Percentiles rank a stretch among this genome's conserved stretches.
Evolutionary conservation across 148 eudicot genomes (phyloP).

Genomic region (Rhododendron griersonianum): DNA sequence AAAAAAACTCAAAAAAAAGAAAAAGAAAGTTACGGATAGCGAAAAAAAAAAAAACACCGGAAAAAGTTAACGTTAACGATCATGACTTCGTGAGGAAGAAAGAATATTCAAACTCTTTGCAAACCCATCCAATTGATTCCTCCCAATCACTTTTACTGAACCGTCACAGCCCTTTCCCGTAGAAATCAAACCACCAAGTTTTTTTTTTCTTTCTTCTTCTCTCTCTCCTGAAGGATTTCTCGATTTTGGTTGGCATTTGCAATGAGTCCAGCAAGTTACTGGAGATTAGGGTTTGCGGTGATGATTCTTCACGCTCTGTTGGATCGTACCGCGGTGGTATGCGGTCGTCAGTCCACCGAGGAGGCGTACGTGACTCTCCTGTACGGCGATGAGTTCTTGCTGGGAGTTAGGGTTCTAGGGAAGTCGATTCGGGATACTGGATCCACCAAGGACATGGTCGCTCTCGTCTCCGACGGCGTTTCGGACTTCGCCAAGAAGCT

Average conservation of each 20-base stretch:
- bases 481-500: conserved; percentile 69
- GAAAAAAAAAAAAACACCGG: no score
- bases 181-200: neutral
- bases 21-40: no score
- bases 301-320: conserved; percentile 17
- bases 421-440: conserved; percentile 73
- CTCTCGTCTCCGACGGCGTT: conserved; percentile 88
- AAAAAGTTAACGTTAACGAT: no score
- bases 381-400: conserved; percentile 84
- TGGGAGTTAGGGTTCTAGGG: conserved; percentile 84
- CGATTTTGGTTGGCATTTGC: conserved; percentile 5
- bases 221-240: neutral
- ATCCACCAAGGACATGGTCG: conserved; percentile 76
- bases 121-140: no score
- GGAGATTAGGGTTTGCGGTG: conserved; percentile 36
- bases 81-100: no score
- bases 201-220: no score
- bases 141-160: no score
- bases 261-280: conserved; percentile 35
- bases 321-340: conserved; percentile 13
- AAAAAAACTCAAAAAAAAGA: no score
- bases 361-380: conserved; percentile 86
- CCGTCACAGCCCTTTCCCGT: neutral
- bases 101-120: no score
- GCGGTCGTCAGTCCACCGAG: conserved; percentile 27